Evolutionary conservation across 208 protist genomes (phyloP).

Genomic region (Crithidia bombi): DNA sequence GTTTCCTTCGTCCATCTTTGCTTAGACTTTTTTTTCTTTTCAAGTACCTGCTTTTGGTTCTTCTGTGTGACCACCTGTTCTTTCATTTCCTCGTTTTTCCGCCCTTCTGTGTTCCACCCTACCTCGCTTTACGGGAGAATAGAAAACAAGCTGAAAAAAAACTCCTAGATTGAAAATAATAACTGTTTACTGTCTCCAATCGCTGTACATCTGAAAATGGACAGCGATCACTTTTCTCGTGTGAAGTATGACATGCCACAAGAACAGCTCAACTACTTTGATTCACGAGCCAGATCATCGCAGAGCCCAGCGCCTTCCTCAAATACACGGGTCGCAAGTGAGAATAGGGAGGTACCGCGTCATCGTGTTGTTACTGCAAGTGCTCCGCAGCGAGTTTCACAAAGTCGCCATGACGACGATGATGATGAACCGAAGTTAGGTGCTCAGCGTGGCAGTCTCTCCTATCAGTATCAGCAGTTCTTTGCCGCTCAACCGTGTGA

Average conservation of each 20-base stretch:
- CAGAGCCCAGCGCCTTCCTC: not conserved
- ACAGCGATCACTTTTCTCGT: not conserved
- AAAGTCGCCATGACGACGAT: not conserved
- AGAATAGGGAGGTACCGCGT: not conserved
- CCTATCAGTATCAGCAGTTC: constrained; percentile 25
- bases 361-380: not conserved
- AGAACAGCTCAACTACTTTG: constrained; percentile 34
- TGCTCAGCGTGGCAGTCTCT: constrained; percentile 10
- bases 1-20: too few relatives aligned
- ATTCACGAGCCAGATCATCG: constrained; percentile 9
- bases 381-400: not conserved
- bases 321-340: not conserved
- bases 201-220: too few relatives aligned
- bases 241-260: constrained; percentile 31
- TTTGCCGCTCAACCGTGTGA: not conserved
- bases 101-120: too few relatives aligned
- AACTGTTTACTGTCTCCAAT: too few relatives aligned
- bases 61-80: too few relatives aligned
- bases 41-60: not conserved
- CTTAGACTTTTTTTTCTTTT: constrained; percentile 5
- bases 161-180: too few relatives aligned
- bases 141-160: too few relatives aligned
- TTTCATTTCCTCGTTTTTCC: too few relatives aligned
- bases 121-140: too few relatives aligned
- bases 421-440: not conserved